phyloP scores from a whole-genome alignment of 352 stramenopile species.

The Phytophthora boehmeriae region DNA sequence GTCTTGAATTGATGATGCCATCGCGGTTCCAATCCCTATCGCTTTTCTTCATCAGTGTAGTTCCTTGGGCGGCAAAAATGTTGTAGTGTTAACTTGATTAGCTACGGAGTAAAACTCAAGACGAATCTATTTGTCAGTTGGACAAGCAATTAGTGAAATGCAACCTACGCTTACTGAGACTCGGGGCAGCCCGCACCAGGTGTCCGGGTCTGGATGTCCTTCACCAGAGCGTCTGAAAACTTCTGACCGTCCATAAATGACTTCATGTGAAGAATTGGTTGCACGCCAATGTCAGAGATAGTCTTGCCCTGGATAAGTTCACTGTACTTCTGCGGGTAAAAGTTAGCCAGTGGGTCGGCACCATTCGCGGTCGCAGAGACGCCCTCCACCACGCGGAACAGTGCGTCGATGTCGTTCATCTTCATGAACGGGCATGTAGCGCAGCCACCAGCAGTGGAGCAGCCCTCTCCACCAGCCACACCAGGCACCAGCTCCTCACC shows the following conservation, averaged over 20 bases:
- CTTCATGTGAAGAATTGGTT: conserved; percentile 98
- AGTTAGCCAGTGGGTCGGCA: conserved; percentile 80
- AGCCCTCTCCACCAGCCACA: conserved; percentile 94
- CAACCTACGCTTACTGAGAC: conserved; percentile 11
- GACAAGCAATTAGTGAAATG: background rate
- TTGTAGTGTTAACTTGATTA: too few species aligned
- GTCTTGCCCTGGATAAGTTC: conserved; percentile 90
- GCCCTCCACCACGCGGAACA: conserved; percentile 91
- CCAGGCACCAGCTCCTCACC: conserved; percentile 88
- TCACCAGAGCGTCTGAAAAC: conserved; percentile 86
- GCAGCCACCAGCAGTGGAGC: conserved; percentile 96
- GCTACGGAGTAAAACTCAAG: background rate
- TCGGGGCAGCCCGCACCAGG: conserved; percentile 64
- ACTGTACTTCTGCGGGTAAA: conserved; percentile 93
- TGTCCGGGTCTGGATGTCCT: conserved; percentile 79
- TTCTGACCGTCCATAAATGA: conserved; percentile 92
- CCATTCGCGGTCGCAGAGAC: conserved; percentile 40
- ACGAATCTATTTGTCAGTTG: conserved; percentile 1
- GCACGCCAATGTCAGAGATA: conserved; percentile 92
- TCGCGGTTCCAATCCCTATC: too few species aligned
- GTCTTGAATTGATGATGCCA: too few species aligned
- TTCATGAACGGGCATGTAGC: conserved; percentile 99
- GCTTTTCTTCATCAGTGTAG: too few species aligned
- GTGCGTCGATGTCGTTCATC: conserved; percentile 98
- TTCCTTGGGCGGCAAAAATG: too few species aligned